Conservation (phyloP, 176 grass and related monocot genomes). For the Tillandsia leiboldiana region DNA sequence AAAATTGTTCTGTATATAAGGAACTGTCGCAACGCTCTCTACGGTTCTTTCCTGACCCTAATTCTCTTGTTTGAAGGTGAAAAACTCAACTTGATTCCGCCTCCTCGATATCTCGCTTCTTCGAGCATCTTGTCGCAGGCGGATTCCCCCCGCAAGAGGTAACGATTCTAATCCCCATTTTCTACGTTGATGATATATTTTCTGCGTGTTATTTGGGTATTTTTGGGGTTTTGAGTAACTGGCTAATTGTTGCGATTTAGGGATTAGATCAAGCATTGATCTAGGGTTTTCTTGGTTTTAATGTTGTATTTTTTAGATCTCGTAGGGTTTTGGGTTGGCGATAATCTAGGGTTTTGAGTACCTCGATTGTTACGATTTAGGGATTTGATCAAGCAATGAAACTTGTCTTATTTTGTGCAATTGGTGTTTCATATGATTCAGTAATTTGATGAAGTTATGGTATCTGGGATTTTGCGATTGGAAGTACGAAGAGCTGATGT, state of each 20-base stretch:
- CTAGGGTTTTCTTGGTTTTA: not conserved
- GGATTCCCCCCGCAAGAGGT: constrained; percentile 50
- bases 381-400: too few species aligned
- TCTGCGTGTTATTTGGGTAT: not conserved
- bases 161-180: not conserved
- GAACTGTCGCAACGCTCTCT: not conserved
- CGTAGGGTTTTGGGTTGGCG: not conserved
- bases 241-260: too few species aligned
- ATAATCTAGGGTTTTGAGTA: not conserved
- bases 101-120: not conserved
- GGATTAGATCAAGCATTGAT: too few species aligned
- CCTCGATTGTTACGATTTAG: too few species aligned
- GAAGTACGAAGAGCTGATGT: too few species aligned
- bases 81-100: not conserved
- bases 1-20: not conserved
- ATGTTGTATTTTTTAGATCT: not conserved
- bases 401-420: too few species aligned
- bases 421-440: too few species aligned
- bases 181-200: not conserved
- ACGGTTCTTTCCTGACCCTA: not conserved
- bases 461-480: too few species aligned
- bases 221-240: not conserved
- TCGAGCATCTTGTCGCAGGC: constrained; percentile 28
- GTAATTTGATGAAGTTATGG: too few species aligned
- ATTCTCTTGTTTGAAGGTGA: not conserved